A percentile compares a stretch with the other conserved stretches of the same genome.
These are phyloP conservation scores for Flagelloscypha sp. DNA, from an alignment of 768 basidiomycete species.

Conservation along the genomic window DNA sequence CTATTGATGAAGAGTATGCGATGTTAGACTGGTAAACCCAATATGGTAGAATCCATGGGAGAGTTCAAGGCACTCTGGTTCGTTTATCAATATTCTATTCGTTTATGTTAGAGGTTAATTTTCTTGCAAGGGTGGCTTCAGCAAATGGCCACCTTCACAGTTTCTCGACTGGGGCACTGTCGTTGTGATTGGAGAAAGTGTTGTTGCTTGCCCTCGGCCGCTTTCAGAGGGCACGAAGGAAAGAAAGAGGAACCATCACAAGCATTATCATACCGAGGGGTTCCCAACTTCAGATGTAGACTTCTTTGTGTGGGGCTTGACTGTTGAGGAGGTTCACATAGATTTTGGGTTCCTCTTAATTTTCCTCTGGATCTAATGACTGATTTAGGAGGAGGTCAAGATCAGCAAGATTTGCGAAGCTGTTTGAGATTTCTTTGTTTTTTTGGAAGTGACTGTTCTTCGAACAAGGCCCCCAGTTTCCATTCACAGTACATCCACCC, in stretches of 20 bases:
- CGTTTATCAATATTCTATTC: no score
- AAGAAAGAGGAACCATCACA: constrained; percentile 49
- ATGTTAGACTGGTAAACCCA: constrained; percentile 40
- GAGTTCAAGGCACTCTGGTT: constrained; percentile 62
- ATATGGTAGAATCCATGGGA: constrained; percentile 41
- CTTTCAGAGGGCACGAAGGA: constrained; percentile 38
- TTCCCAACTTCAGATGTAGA: constrained; percentile 60
- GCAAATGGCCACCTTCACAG: constrained; percentile 52
- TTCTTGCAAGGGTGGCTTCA: constrained; percentile 51
- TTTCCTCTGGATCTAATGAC: background rate
- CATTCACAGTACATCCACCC: constrained; percentile 41
- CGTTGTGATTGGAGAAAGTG: constrained; percentile 51
- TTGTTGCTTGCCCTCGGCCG: constrained; percentile 49
- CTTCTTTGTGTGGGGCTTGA: constrained; percentile 54
- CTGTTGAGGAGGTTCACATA: constrained; percentile 38
- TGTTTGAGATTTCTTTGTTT: constrained; percentile 54
- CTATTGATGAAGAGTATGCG: constrained; percentile 36
- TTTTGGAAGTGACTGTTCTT: constrained; percentile 62
- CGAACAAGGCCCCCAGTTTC: constrained; percentile 59
- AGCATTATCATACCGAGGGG: constrained; percentile 44
- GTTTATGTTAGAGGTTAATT: no score
- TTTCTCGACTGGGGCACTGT: constrained; percentile 56
- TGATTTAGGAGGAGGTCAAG: constrained; percentile 47
- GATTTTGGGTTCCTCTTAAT: background rate
- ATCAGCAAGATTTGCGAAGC: constrained; percentile 53